Conservation (phyloP, 2,329 filamentous ascomycete genomes). For the Aspergillus awamori region DNA sequence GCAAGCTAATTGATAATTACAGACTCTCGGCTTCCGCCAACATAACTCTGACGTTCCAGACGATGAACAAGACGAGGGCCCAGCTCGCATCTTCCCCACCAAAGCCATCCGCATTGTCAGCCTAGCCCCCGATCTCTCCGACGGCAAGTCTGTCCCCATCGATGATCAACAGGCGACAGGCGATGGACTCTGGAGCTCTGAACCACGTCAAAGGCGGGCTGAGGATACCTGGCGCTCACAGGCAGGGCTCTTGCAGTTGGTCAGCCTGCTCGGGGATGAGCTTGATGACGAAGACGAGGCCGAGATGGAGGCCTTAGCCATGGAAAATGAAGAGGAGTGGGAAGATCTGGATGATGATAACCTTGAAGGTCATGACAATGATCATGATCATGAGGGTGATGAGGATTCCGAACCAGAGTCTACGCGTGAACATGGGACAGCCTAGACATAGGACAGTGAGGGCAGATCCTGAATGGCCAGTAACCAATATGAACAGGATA, state of each 20-base stretch:
- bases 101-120: slow-evolving; percentile 46
- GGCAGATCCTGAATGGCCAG: not conserved
- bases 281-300: slow-evolving; percentile 21
- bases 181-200: slow-evolving; percentile 11
- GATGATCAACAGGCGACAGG: not conserved
- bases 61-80: slow-evolving; percentile 25
- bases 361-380: slow-evolving; percentile 4
- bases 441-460: not conserved
- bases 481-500: not conserved
- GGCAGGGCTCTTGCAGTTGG: slow-evolving; percentile 27
- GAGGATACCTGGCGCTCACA: slow-evolving; percentile 27
- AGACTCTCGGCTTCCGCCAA: slow-evolving; percentile 38
- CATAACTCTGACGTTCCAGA: slow-evolving; percentile 20
- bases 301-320: slow-evolving; percentile 8
- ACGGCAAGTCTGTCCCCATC: not conserved
- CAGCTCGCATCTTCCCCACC: slow-evolving; percentile 41
- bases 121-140: slow-evolving; percentile 36
- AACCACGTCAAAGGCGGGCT: slow-evolving; percentile 12
- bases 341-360: slow-evolving; percentile 8
- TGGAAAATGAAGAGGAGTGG: slow-evolving; percentile 7
- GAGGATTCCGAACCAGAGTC: not conserved
- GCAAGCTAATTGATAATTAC: slow-evolving; percentile 18
- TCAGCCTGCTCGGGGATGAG: slow-evolving; percentile 32
- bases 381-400: not conserved
- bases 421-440: not conserved